phyloP scores from a whole-genome alignment of 306 rosid species.

The Prinsepia uniflora region DNA sequence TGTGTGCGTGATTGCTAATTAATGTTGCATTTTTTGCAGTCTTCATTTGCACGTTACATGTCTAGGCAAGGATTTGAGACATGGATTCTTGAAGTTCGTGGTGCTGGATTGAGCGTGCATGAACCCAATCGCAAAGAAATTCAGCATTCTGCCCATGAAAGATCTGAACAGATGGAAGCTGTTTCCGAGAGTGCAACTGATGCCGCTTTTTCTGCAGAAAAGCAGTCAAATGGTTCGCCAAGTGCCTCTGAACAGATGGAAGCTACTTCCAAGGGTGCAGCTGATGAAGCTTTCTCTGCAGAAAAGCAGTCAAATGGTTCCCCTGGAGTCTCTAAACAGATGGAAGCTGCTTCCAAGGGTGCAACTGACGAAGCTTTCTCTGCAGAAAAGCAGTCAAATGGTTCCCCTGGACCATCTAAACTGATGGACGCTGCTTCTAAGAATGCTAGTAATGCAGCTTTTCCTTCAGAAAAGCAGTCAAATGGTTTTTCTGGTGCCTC shows the following conservation, averaged over 20 bases:
- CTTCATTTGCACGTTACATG: slow-evolving; percentile 95
- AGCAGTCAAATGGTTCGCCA: slow-evolving; percentile 15
- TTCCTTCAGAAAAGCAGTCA: slow-evolving; percentile 38
- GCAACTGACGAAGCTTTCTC: too few relatives aligned
- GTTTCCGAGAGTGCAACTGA: slow-evolving; percentile 41
- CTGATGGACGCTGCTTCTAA: slow-evolving; percentile 66
- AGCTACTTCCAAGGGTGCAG: slow-evolving; percentile 43
- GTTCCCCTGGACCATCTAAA: slow-evolving; percentile 47
- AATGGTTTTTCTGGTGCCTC: slow-evolving; percentile 32
- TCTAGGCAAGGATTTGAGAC: slow-evolving; percentile 90
- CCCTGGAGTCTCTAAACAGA: slow-evolving; percentile 11
- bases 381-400: too few relatives aligned
- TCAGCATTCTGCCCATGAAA: slow-evolving; percentile 51
- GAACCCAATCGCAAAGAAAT: slow-evolving; percentile 48
- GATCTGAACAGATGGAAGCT: slow-evolving; percentile 74
- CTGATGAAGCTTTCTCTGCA: slow-evolving; percentile 40
- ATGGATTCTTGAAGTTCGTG: slow-evolving; percentile 96
- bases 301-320: slow-evolving; percentile 41
- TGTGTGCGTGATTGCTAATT: background rate
- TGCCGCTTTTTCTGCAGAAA: slow-evolving; percentile 34
- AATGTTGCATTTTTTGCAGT: slow-evolving; percentile 47
- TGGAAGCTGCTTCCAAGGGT: too few relatives aligned
- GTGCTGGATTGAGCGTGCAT: slow-evolving; percentile 85
- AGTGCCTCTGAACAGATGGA: slow-evolving; percentile 68
- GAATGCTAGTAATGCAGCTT: slow-evolving; percentile 40